Evolutionary conservation across 441 rosid species (phyloP), one percentile per base, ranked within the genome.

Genomic region (Adansonia gregorii): DNA sequence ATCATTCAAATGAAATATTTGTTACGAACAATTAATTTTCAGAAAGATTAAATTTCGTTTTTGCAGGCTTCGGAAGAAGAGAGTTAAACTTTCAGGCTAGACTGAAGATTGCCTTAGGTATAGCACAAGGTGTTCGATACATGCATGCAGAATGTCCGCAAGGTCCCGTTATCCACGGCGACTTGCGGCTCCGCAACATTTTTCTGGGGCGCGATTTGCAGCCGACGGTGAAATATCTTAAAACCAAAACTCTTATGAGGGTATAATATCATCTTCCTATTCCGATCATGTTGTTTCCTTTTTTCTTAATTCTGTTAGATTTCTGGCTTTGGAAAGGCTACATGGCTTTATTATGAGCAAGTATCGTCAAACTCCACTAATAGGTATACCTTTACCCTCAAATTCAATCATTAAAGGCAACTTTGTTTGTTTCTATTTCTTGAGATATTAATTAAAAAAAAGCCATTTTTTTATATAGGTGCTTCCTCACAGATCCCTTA

Each of bases 81-180:
- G 67, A 58, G 8, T 61, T 82, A 67, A 76, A 46, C 72, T 84
- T 86, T 59, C 49, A 76, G 46, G 82, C 78, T 14, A 82, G 76
- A 52, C 15, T 86, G 80, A 78, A 80, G 73, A 84, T 86, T 19
- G 88, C 87, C 46, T 41, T 76, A 27, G 81, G 73, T 27, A 82
- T 74, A 22, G 86, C 86, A 56, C 72, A 74, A 11, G 87, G 75
- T 0, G 35, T 83, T 55, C 83, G 85, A 48, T 86, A 83, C 17
- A 80, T 86, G 88, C 88, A 86, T 54, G 81, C 77, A 75, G 85
- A 84, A 54, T 84, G 84, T 72, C 81, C 82, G 7, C 75, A 72
- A 54, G 84, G 87, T 67, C 84, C 84, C 2, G 35, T 84, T 59
- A 69, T 74, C 48, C 87, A 84, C 10, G 83, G 87, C 4, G 65